A percentile compares a stretch with the other conserved stretches of the same genome.
Evolutionary conservation across 768 basidiomycete species (phyloP).

Genomic region (Pulveroboletus sp.): DNA sequence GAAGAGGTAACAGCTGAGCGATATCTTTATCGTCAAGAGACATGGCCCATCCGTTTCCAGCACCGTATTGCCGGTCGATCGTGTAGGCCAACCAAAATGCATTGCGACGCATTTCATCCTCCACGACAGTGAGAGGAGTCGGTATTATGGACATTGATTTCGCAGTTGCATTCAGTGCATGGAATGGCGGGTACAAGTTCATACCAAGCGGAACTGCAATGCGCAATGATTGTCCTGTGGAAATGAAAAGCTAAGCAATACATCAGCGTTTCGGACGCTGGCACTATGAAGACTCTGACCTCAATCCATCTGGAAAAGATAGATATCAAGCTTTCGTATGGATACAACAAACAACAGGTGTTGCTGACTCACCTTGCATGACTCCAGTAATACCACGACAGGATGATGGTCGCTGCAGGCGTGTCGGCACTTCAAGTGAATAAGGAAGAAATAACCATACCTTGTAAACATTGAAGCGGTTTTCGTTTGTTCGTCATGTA

Average conservation of each 20-base stretch:
- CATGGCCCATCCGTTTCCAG: conserved; percentile 68
- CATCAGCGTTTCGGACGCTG: conserved; percentile 5
- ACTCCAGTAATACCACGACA: conserved; percentile 73
- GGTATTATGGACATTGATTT: conserved; percentile 57
- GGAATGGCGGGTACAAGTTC: conserved; percentile 64
- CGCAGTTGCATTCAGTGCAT: conserved; percentile 56
- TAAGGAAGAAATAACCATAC: conserved; percentile 30
- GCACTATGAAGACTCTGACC: conserved; percentile 34
- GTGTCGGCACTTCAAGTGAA: neutral
- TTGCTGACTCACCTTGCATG: conserved; percentile 54
- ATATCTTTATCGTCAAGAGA: conserved; percentile 72
- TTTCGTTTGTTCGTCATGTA: conserved; percentile 49
- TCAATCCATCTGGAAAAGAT: conserved; percentile 60
- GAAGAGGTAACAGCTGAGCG: conserved; percentile 63
- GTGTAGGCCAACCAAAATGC: conserved; percentile 72
- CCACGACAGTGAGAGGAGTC: conserved; percentile 56
- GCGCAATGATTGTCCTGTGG: conserved; percentile 54
- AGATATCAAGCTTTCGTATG: neutral
- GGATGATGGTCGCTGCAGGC: conserved; percentile 51
- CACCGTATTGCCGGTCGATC: conserved; percentile 61
- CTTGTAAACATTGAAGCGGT: conserved; percentile 59
- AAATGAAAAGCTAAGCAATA: conserved; percentile 50
- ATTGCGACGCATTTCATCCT: conserved; percentile 70
- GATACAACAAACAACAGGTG: neutral
- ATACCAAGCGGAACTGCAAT: conserved; percentile 61